A percentile compares a stretch with the other conserved stretches of the same genome.
phyloP scores from a whole-genome alignment of 257 asterid species.

The Linderniella brevidens region DNA sequence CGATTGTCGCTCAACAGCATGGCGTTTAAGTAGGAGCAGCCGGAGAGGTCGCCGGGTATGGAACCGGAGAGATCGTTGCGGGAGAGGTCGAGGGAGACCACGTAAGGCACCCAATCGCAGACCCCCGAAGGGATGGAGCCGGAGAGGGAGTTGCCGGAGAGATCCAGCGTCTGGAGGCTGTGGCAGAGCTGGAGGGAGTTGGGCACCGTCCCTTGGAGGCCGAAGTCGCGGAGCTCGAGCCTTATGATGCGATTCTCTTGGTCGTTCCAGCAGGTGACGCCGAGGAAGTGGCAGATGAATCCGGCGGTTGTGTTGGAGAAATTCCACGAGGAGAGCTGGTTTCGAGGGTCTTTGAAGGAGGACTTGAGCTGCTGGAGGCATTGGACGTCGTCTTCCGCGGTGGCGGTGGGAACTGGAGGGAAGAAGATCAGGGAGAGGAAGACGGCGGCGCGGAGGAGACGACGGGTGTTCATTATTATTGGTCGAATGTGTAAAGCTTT shows the following conservation, averaged over 20 bases:
- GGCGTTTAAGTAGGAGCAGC: slow-evolving; percentile 45
- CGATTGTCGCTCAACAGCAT: slow-evolving; percentile 35
- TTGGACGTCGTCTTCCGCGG: too few species aligned
- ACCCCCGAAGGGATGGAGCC: slow-evolving; percentile 61
- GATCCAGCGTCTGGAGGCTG: slow-evolving; percentile 48
- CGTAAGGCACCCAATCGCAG: slow-evolving; percentile 74
- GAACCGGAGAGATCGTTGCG: slow-evolving; percentile 41
- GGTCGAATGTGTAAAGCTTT: too few species aligned
- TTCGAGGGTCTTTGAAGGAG: too few species aligned
- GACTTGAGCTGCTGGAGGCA: too few species aligned
- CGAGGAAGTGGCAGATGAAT: slow-evolving; percentile 33
- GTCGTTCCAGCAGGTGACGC: slow-evolving; percentile 65
- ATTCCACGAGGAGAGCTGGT: slow-evolving; percentile 16
- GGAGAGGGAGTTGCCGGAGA: slow-evolving; percentile 50
- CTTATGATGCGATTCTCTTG: slow-evolving; percentile 31
- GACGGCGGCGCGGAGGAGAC: too few species aligned
- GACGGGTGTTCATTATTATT: too few species aligned
- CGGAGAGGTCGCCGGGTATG: slow-evolving; percentile 56
- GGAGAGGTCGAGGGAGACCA: slow-evolving; percentile 58
- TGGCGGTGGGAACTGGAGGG: too few species aligned
- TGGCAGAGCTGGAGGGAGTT: slow-evolving; percentile 31
- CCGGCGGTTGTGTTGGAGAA: slow-evolving; percentile 29
- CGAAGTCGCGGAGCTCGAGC: slow-evolving; percentile 22
- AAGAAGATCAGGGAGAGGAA: too few species aligned
- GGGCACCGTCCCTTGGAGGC: slow-evolving; percentile 37